These are phyloP conservation scores for Saksenaea oblongispora DNA, from an alignment of 371 early-diverging fungal genomes.

Conservation along the genomic window DNA sequence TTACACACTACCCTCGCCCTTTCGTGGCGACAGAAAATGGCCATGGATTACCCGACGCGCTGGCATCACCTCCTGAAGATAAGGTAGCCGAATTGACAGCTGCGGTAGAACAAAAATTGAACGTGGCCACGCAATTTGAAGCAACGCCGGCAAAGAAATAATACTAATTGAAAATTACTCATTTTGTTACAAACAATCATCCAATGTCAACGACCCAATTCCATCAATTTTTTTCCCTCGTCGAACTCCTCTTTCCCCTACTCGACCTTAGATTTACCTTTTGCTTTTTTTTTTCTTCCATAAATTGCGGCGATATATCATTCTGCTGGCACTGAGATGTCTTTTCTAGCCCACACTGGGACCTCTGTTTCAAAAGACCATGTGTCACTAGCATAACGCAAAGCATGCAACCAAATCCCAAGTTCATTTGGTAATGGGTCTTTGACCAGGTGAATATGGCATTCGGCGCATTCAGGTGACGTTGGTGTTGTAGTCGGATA, in stretches of 20 bases:
- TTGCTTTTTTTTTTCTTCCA: no score
- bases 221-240: no score
- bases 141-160: not conserved
- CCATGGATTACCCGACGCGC: conserved; percentile 4
- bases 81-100: conserved; percentile 15
- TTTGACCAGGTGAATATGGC: conserved; percentile 41
- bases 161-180: not conserved
- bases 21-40: conserved; percentile 11
- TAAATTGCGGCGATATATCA: no score
- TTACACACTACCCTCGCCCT: conserved; percentile 14
- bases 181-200: not conserved
- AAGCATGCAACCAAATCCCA: conserved; percentile 84
- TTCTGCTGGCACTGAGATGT: not conserved
- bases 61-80: conserved; percentile 16
- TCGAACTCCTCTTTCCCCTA: no score
- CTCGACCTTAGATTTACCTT: no score
- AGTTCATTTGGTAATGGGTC: conserved; percentile 75
- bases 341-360: conserved; percentile 79
- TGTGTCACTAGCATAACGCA: conserved; percentile 63
- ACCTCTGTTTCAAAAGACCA: conserved; percentile 77
- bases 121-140: conserved; percentile 8
- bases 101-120: conserved; percentile 23
- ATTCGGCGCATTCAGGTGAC: conserved; percentile 50
- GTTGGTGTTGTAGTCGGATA: not conserved
- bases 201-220: no score